Base-by-base conservation (phyloP, 768 basidiomycete genomes). In the Crucibulum laeve region DNA sequence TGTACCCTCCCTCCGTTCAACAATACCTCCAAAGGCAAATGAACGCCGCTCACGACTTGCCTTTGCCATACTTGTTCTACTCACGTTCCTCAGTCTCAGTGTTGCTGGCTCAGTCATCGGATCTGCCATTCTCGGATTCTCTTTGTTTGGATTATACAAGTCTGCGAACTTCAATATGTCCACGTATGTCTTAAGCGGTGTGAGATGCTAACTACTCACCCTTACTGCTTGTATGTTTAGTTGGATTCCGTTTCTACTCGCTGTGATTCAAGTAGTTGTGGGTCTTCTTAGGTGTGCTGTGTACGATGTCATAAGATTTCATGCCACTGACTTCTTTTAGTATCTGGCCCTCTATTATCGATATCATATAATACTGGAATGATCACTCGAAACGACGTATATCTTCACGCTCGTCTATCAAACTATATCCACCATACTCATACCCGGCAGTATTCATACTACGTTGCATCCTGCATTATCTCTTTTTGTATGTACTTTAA, bases 121-220 rank as follows among this genome's bases (percentile, higher is more conserved):
- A 21, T 71, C 74, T 8, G 71, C 70, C 3, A 61, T 77, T 4
- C 47, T 75, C 25, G 72, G 74, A 1, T 73, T 71, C 43, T 56
- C 64, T n/a, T 56, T 68, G n/a, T 64, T 64, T 25, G 74, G 69
- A 7, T 47, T 79, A 25, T 79, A 64, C 55, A 63, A 62, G 43
- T 64, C 74, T 1, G 74, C 58, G 13, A 52, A 65, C 36, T 76
- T 71, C 37, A 65, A 72, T 42, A 73, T 79, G 70, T 77, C 74
- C 17, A 76, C 76, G 70, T 76, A 52, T 30, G 71, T 57, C 17
- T 43, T 18, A 8, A 33, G 44, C 37, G 18, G 41, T 4, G 25
- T 18, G 51, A 25, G 25, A 6, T 21, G 33, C 23, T 19, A 19
- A 25, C 38, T 4, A 26, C 21, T 47, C 35, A 34, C 43, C 26